These are phyloP conservation scores for Penicillium expansum DNA, from an alignment of 2,329 filamentous ascomycete genomes.

Conservation along the genomic window DNA sequence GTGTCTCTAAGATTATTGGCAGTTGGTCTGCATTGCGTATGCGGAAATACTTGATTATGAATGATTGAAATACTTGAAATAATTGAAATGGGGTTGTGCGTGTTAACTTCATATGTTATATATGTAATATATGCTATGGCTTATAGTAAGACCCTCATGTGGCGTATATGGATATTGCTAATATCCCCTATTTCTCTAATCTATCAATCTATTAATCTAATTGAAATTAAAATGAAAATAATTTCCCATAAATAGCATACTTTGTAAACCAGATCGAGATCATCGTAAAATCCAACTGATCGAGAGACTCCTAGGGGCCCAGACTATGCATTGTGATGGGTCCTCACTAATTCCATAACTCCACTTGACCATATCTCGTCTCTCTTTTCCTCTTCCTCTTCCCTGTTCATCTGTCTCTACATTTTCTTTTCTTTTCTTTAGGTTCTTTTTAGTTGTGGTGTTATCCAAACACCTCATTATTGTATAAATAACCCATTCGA, in stretches of 20 bases:
- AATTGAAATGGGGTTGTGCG: neutral
- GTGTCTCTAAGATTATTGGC: neutral
- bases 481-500: neutral
- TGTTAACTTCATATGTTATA: neutral
- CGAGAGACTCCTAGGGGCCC: neutral
- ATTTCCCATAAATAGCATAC: neutral
- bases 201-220: neutral
- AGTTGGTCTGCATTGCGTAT: neutral
- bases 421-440: neutral
- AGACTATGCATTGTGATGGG: neutral
- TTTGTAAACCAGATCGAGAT: neutral
- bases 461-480: neutral
- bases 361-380: slow-evolving; percentile 6
- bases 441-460: slow-evolving; percentile 2
- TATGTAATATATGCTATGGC: neutral
- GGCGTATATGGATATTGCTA: too few species aligned
- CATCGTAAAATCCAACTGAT: neutral
- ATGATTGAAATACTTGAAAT: neutral
- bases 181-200: neutral
- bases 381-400: neutral
- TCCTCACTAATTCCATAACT: slow-evolving; percentile 5
- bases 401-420: neutral
- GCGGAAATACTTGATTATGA: neutral
- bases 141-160: neutral
- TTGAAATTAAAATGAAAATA: neutral